Evolutionary conservation across 106 monocot species (phyloP), one percentile per base, ranked within the genome.

Genomic region (Dendrobium huoshanense): DNA sequence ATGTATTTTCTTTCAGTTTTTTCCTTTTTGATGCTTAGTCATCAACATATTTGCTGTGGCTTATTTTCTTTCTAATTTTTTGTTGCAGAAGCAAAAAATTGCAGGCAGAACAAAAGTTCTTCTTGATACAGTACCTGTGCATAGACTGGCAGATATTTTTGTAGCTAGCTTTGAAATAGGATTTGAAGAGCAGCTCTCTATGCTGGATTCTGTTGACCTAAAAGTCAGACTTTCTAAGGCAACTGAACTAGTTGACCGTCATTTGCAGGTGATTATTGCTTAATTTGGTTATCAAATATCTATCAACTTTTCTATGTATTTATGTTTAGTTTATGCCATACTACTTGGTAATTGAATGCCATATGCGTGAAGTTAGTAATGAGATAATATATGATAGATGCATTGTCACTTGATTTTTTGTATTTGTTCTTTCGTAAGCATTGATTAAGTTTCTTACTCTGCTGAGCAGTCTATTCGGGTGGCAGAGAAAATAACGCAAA

Each of bases 111-210:
- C 99, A 15, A 99, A 95, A 86, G 99, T 93, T 80, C 99, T 99
- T 80, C 95, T 99, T 85, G 99, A 99, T 75, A 99, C 99, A 55
- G 91, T 99, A 77, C 99, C 99, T 79, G 90, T 99, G 6, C 95
- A 99, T 80, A 91, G 95, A 55, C 88, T 99, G 41, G 99, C 95
- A 11, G 99, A 99, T 80, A 99, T n/a, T 77, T 99, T 99, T 91
- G 99, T 99, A 80, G 95, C 99, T 83, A 99, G 95, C 85, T 99
- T 99, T 86, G 99, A 95, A 77, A 91, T 99, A 82, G 93, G 91
- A 75, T 99, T 99, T 83, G 99, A 99, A 81, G 99, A 99, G 83
- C 99, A 99, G 86, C 80, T 99, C 47, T 90, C 95, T 31, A 95
- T 99, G 99, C 81, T 99, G 56, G 99, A 99, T 86, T 99, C 95